A percentile compares a stretch with the other conserved stretches of the same genome.
Conservation (phyloP, 495 filamentous ascomycete species). For the Tetracladium setigerum region DNA sequence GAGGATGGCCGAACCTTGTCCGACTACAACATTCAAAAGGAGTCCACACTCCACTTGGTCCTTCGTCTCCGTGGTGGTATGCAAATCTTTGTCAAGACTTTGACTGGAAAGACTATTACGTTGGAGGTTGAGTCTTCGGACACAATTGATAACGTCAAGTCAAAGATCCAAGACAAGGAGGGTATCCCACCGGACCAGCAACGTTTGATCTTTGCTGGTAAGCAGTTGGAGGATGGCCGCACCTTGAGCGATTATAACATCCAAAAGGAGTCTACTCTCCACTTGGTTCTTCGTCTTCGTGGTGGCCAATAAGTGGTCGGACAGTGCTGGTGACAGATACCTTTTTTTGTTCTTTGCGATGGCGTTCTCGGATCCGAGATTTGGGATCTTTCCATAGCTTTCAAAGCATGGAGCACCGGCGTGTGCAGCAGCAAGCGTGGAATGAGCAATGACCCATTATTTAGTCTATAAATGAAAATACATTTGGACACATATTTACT, state of each 20-base stretch:
- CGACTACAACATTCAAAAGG: conserved; percentile 99
- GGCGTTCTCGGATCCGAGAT: too few species aligned
- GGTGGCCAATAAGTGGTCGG: conserved; percentile 58
- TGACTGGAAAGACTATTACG: conserved; percentile 90
- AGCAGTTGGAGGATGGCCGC: conserved; percentile 82
- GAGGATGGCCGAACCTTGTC: conserved; percentile 83
- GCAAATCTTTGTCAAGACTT: conserved; percentile 93
- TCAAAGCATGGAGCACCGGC: too few species aligned
- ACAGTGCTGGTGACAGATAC: conserved; percentile 18
- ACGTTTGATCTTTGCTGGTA: conserved; percentile 84
- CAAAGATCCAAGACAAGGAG: conserved; percentile 90
- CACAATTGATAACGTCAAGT: conserved; percentile 92
- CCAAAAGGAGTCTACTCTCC: conserved; percentile 85
- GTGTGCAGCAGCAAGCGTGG: too few species aligned
- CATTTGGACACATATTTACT: too few species aligned
- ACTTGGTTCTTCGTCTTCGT: conserved; percentile 81
- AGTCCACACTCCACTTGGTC: conserved; percentile 94
- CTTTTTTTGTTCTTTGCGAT: conserved; percentile 25
- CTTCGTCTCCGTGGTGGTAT: conserved; percentile 96
- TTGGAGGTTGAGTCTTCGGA: too few species aligned
- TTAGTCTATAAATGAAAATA: too few species aligned
- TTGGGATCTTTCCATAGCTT: too few species aligned
- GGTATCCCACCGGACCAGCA: conserved; percentile 87
- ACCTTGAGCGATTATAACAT: conserved; percentile 89
- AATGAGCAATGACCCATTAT: too few species aligned